Evolutionary conservation across 2,329 filamentous ascomycete genomes (phyloP), one percentile per base, ranked within the genome.

Genomic region (Akanthomyces uredinophilus): DNA sequence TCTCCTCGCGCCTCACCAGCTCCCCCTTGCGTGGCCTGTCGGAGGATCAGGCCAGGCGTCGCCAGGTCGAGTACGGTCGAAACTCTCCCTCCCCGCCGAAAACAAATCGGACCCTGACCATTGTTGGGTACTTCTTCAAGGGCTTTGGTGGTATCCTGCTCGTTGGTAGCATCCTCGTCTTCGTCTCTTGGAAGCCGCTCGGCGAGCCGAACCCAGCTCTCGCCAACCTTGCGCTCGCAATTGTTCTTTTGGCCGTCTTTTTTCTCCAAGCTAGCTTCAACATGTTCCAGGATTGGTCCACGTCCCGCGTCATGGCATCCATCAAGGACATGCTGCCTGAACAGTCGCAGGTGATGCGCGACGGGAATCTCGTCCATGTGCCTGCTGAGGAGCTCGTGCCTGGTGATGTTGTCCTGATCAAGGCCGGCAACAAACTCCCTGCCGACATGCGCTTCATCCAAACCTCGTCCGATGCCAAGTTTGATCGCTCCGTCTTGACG

Each of bases 241-340:
- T 91, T 68, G 89, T 93, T 3, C 76, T 93, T 6, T 71, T 88
- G 1, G 82, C 85, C 6, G 89, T 93, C 8, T 93, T 88, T 68
- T 74, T 86, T 65, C 83, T 88, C 46, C 85, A 89, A 68, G 89
- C 87, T 18, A 83, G 78, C 3, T 92, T 92, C 75, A 87, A 87
- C 69, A 83, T 83, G 69, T 89, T 82, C 78, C 85, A 88, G 69
- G 90, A 93, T 70, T 93, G 89, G 84, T 91, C 88, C 2, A 89
- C 88, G 0, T 88, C 84, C 1, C 79, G 87, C 5, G 89, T 92
- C 61, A 93, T 93, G 90, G 84, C 86, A 20, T 91, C 88, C 0
- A 93, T 93, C 70, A 90, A 87, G 53, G 87, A 83, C 20, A 90
- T 93, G 89, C 79, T 93, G n/a, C 90, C 90, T 0, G 89, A 91